Evolutionary conservation across 2,329 filamentous ascomycete genomes (phyloP), one percentile per base, ranked within the genome.

Genomic region (Scolecobasidium constrictum): DNA sequence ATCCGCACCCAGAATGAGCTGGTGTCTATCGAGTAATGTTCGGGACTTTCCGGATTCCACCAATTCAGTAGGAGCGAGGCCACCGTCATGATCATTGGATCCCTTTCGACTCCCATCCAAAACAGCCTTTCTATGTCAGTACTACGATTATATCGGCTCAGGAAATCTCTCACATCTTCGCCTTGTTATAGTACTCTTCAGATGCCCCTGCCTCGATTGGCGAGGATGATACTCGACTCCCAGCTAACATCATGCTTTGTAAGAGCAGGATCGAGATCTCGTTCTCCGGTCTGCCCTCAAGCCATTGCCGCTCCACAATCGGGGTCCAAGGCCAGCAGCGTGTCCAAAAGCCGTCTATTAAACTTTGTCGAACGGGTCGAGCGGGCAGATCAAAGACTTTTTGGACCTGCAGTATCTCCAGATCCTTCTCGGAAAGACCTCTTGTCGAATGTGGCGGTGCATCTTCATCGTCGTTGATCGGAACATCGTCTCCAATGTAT

Each of bases 1-100:
- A 66, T 60, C 17, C 62, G 56, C 21, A 64, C 52, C 65, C 65
- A 68, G 45, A 68, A 67, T 9, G 61, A 59, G 42, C 64, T 66
- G 1, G 61, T 66, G 46, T 68, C 62, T 5, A 63, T 55, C 9
- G 63, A 66, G 13, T 63, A 54, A 35, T 57, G 53, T 41, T 65
- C 62, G 0, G 63, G 62, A 0, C 63, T 62, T 46, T 63, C 60
- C 0, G 63, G 63, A 37, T 65, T 66, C 51, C 62, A 66, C 63
- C 62, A 66, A 46, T 65, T 63, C 23, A 66, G 42, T 0, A 66
- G 47, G 34, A 60, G 59, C 5, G 60, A 56, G 7, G 60, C 59
- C 11, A 60, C 58, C 34, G 63, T 60, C 2, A 56, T 64, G 33
- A 65, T 57, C 37, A 66, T 56, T 4, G 63, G 59, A 37, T 65